Conservation (phyloP, 805 yeast genomes). For the Candida namnaoensis region DNA sequence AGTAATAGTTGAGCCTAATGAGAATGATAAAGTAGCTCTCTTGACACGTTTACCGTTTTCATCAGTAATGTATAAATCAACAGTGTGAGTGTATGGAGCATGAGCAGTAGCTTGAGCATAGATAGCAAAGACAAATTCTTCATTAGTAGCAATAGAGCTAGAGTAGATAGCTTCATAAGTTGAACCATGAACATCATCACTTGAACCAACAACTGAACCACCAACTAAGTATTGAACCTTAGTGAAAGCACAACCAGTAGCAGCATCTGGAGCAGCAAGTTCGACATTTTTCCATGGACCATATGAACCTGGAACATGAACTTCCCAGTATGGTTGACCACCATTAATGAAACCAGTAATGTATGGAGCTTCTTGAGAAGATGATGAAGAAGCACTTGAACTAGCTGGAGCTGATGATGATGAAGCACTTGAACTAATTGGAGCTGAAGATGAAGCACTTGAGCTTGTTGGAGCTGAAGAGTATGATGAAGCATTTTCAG, state of each 20-base stretch:
- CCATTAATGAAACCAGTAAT: not conserved
- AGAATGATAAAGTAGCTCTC: not conserved
- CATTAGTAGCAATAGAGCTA: slow-evolving; percentile 2
- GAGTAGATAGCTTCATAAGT: slow-evolving; percentile 9
- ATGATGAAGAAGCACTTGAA: not conserved
- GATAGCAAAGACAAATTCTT: not conserved
- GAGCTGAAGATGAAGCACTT: not conserved
- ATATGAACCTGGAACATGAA: slow-evolving; percentile 1
- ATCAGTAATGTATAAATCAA: not conserved
- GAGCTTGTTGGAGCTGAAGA: not conserved
- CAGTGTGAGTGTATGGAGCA: not conserved
- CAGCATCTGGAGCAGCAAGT: slow-evolving; percentile 7
- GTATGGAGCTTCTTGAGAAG: slow-evolving; percentile 1
- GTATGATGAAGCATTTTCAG: too few species aligned
- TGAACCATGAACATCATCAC: slow-evolving; percentile 62
- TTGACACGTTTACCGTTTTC: not conserved
- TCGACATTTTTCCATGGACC: slow-evolving; percentile 10
- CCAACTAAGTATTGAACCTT: slow-evolving; percentile 33
- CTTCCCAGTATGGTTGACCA: not conserved
- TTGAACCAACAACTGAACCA: slow-evolving; percentile 69
- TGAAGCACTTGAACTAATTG: not conserved
- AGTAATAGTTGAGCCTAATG: not conserved
- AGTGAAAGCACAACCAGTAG: slow-evolving; percentile 10
- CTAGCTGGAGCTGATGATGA: slow-evolving; percentile 2
- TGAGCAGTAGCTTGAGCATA: not conserved